Base-by-base conservation (phyloP, 2,329 filamentous ascomycete genomes). In the Scopulariopsis brevicaulis region DNA sequence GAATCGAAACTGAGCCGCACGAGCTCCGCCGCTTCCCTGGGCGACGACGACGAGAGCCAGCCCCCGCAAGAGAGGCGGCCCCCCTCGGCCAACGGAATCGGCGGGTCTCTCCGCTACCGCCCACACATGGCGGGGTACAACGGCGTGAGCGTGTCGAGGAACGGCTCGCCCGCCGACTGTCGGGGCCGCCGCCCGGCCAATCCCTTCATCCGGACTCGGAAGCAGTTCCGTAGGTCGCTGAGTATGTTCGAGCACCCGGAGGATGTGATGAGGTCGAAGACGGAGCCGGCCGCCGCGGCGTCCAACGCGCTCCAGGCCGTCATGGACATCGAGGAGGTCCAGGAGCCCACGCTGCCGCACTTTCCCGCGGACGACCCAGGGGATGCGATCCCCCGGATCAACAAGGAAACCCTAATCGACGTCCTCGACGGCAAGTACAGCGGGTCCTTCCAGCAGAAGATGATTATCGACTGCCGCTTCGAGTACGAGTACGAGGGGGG, bases 401-500 rank as follows among this genome's bases (percentile, higher is more conserved):
- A 84, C 59, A 85, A 86, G 68, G 79, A 84, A 55, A 96, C 91
- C 3, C 81, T 99, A 69, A 74, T 96, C 58, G 82, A 91, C n/a
- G 82, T 99, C 40, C 79, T 99, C 61, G 88, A 96, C 70, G 91
- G 91, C 61, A 87, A 89, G 65, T 96, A 86, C 73, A 83, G 84
- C 65, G 79, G 85, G 28, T 71, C 82, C 25, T 97, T 89, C 70
- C 85, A 91, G 60, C 83, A 92, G 68, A 86, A 90, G 69, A 82
- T 96, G 71, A 80, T 99, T 66, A 87, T 99, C 66, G 94, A 99
- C 72, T 99, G 94, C 71, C 89, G 94, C 22, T 99, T 99, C 69
- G 94, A 99, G 77, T 99, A 99, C 71, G 94, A 99, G 74, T 99
- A 95, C 69, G 87, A 96, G 18, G 94, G 94, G 59, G 94, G 94